Conservation (phyloP, 192 early-diverging fungal genomes). For the Piromyces sp. region DNA sequence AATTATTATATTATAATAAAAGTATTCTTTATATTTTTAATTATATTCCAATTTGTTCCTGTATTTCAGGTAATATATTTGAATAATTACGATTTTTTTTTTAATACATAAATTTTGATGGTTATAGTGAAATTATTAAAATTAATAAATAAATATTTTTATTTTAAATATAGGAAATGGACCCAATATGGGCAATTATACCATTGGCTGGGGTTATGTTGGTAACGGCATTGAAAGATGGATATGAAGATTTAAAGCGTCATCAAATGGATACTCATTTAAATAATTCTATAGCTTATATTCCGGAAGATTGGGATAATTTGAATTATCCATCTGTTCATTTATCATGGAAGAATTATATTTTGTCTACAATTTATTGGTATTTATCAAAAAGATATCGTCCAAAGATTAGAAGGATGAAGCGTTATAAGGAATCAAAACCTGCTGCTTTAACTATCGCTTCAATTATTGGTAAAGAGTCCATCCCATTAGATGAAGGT, state of each 20-base stretch:
- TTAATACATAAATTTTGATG: no score
- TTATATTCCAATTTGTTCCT: neutral
- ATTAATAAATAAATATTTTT: neutral
- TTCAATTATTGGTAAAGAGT: neutral
- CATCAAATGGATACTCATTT: slow-evolving; percentile 64
- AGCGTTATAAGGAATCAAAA: neutral
- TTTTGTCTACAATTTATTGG: neutral
- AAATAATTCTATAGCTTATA: slow-evolving; percentile 18
- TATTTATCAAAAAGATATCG: neutral
- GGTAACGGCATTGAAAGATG: slow-evolving; percentile 75
- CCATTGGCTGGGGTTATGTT: slow-evolving; percentile 64
- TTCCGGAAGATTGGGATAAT: neutral
- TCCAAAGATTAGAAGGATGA: neutral
- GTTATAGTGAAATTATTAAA: no score
- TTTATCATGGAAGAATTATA: neutral
- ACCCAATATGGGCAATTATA: slow-evolving; percentile 55
- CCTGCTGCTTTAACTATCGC: neutral
- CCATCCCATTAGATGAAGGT: neutral
- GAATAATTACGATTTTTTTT: no score
- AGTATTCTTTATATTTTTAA: neutral
- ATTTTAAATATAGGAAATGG: neutral
- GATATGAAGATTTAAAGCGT: slow-evolving; percentile 79
- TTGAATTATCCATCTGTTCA: neutral
- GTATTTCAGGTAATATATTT: neutral
- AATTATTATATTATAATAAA: no score